A percentile compares a stretch with the other conserved stretches of the same genome.
Evolutionary conservation across 1,139 yeast species (phyloP).

Genomic region (Pichia inconspicua): DNA sequence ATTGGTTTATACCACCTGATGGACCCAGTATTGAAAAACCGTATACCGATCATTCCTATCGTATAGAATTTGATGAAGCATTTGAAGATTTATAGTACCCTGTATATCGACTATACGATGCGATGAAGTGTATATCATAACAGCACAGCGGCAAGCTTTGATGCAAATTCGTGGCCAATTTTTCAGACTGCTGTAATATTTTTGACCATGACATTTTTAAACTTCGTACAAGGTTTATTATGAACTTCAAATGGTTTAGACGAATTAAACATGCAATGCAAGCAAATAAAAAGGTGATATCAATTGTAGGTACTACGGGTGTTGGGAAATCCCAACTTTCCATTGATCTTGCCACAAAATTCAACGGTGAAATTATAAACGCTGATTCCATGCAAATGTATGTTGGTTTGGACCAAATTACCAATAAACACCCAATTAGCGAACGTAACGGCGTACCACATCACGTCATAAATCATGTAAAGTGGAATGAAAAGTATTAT

Average conservation of each 20-base stretch:
- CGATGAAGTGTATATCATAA: too few relatives aligned
- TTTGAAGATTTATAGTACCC: background rate
- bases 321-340: conserved; percentile 93
- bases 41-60: conserved; percentile 31
- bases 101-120: too few relatives aligned
- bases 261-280: background rate
- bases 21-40: conserved; percentile 28
- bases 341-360: conserved; percentile 67
- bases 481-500: conserved; percentile 74
- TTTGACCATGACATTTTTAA: too few relatives aligned
- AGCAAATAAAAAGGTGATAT: conserved; percentile 18
- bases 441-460: conserved; percentile 74
- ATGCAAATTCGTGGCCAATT: too few relatives aligned
- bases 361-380: conserved; percentile 85
- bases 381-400: conserved; percentile 98
- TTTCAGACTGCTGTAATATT: too few relatives aligned
- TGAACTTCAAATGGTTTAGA: background rate
- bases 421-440: conserved; percentile 81
- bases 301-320: conserved; percentile 78
- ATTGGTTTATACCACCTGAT: conserved; percentile 68
- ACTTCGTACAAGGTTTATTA: too few relatives aligned
- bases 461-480: conserved; percentile 78
- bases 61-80: background rate
- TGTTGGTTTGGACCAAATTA: conserved; percentile 59
- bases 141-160: too few relatives aligned